Conservation (phyloP, 495 filamentous ascomycete genomes). For the Penicillium steckii region DNA sequence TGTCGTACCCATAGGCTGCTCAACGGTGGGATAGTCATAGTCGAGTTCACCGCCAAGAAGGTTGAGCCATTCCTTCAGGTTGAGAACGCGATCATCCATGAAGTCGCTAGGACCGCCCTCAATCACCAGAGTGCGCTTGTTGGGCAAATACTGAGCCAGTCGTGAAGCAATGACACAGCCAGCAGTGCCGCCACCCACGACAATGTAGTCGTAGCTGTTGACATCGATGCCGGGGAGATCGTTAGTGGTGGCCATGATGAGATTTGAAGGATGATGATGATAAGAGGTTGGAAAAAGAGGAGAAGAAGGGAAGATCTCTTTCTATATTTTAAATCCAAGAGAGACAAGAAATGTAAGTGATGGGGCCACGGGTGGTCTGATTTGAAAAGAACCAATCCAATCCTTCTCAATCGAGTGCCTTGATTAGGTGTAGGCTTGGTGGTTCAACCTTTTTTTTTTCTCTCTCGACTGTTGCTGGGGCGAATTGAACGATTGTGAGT, state of each 20-base stretch:
- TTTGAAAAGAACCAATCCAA: neutral
- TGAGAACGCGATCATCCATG: conserved; percentile 67
- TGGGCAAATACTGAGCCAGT: conserved; percentile 63
- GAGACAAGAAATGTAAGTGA: conserved; percentile 2
- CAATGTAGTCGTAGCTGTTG: conserved; percentile 78
- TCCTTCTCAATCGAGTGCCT: conserved; percentile 4
- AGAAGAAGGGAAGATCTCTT: neutral
- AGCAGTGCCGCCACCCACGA: conserved; percentile 84
- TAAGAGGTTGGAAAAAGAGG: neutral
- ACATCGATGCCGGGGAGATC: conserved; percentile 57
- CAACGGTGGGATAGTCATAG: conserved; percentile 82
- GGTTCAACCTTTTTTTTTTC: conserved; percentile 9
- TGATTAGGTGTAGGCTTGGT: conserved; percentile 6
- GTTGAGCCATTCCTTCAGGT: conserved; percentile 76
- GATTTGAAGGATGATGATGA: conserved; percentile 6
- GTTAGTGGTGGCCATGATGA: conserved; percentile 59
- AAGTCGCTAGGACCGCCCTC: conserved; percentile 63
- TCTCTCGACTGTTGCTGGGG: no score
- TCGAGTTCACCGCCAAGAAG: conserved; percentile 79
- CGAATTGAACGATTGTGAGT: conserved; percentile 6
- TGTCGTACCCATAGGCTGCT: conserved; percentile 70
- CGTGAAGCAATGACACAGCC: conserved; percentile 81
- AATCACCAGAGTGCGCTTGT: conserved; percentile 63
- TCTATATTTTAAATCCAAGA: neutral
- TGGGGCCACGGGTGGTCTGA: conserved; percentile 9